Evolutionary conservation across 371 early-diverging fungal genomes (phyloP), one percentile per base, ranked within the genome.

Genomic region (Mucor piriformis): DNA sequence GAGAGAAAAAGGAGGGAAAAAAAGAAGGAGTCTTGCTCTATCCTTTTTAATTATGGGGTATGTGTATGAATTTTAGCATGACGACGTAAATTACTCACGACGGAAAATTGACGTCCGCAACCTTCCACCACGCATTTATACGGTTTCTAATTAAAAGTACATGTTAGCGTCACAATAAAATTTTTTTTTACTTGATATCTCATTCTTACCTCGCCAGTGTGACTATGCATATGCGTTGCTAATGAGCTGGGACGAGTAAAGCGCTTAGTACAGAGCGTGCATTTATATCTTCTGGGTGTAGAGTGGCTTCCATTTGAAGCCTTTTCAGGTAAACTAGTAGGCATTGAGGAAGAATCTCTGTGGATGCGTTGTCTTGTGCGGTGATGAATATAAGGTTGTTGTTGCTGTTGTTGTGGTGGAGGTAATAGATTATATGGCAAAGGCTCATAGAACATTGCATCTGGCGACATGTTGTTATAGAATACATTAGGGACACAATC

Each of bases 171-270:
- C 27, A 5, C 11, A 5, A 13, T 48, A 21, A 27, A 27, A 27
- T 6, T 18, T n/a, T 38, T 54, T 66, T 66, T 66, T 57, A 64
- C 67, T 67, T 54, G 46, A 67, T 71, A 7, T 23, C 42, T 50
- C 67, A 67, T 32, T 67, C 51, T 51, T 69, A 73, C 73, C 53
- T 73, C 73, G 50, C 73, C 73, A 52, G 73, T 73, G 50, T 73
- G 73, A 27, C 73, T 73, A 25, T 69, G 59, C 53, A 64, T 73
- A 52, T 73, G 73, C 11, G 73, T 73, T 3, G 64, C 52, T 15
- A 73, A 37, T 29, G 73, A 73, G 18, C 73, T 73, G 2, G 73
- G 73, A 3, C 73, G 60, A 32, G 73, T 73, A 40, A 73, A 73
- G 20, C 73, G 46, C 53, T 73, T 73, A 3, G 16, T 42, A 42